Evolutionary conservation across 441 rosid species (phyloP).

Genomic region (Brassica balearica): DNA sequence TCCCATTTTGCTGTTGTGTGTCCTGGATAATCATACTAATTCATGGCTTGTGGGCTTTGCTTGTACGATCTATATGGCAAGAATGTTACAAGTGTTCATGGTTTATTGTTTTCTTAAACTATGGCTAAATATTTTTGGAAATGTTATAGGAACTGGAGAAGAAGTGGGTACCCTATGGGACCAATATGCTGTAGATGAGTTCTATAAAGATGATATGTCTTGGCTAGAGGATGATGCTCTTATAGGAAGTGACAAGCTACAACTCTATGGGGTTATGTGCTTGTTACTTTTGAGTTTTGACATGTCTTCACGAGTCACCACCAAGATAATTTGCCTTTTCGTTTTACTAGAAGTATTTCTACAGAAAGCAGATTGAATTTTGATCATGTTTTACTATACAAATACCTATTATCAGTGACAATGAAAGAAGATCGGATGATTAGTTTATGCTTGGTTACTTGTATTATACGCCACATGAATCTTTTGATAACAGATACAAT

Average conservation of each 20-base stretch:
- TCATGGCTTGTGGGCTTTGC: background rate
- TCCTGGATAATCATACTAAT: background rate
- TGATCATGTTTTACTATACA: background rate
- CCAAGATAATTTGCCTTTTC: background rate
- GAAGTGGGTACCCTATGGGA: background rate
- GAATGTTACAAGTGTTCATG: background rate
- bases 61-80: background rate
- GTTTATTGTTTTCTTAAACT: background rate
- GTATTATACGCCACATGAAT: background rate
- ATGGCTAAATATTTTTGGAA: background rate
- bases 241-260: constrained; percentile 6
- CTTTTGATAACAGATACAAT: background rate
- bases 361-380: background rate
- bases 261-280: background rate
- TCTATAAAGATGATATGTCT: constrained; percentile 7
- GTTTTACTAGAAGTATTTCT: background rate
- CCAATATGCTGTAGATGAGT: constrained; percentile 4
- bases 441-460: background rate
- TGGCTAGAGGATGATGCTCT: constrained; percentile 5
- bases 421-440: background rate
- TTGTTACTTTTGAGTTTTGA: background rate
- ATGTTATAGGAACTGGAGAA: background rate
- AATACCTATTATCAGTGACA: background rate
- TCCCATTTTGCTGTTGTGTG: background rate
- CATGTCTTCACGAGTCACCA: constrained; percentile 1